A percentile compares a stretch with the other conserved stretches of the same genome.
phyloP scores from a whole-genome alignment of 306 rosid genomes.

The Trichosanthes cucumerina region DNA sequence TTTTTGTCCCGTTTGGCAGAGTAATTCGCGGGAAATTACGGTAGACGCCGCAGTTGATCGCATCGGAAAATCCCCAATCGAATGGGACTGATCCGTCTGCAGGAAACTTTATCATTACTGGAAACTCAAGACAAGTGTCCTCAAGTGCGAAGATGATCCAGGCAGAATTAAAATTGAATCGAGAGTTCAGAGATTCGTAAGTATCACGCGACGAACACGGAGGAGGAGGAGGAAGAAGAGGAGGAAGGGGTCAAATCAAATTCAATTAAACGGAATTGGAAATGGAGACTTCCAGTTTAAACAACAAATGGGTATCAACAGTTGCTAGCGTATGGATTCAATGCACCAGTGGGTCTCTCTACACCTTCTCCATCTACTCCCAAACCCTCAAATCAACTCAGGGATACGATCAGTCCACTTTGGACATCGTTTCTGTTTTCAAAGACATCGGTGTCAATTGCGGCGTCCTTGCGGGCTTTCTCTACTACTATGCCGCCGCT shows the following conservation, averaged over 20 bases:
- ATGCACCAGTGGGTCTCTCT: constrained; percentile 70
- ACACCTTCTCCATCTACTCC: constrained; percentile 84
- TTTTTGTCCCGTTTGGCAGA: neutral
- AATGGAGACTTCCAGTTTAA: constrained; percentile 17
- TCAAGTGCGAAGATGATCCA: neutral
- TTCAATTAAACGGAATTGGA: constrained; percentile 15
- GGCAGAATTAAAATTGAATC: neutral
- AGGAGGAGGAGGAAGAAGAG: neutral
- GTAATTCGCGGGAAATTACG: neutral
- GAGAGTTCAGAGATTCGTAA: neutral
- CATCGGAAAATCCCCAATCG: neutral
- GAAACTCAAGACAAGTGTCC: neutral
- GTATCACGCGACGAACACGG: neutral
- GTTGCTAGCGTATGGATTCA: constrained; percentile 82
- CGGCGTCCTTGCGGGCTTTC: constrained; percentile 70
- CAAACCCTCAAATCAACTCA: constrained; percentile 58
- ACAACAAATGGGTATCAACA: constrained; percentile 51
- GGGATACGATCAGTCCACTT: constrained; percentile 71
- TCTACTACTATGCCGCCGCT: constrained; percentile 45
- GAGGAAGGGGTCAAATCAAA: neutral
- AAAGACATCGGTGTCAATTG: constrained; percentile 83
- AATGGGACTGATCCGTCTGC: too few species aligned
- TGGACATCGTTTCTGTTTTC: constrained; percentile 87
- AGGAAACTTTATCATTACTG: neutral
- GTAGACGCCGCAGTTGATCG: neutral